A percentile compares a stretch with the other conserved stretches of the same genome.
These are phyloP conservation scores for Cercospora zeina DNA, from an alignment of 2,329 filamentous ascomycete genomes.

Conservation along the genomic window DNA sequence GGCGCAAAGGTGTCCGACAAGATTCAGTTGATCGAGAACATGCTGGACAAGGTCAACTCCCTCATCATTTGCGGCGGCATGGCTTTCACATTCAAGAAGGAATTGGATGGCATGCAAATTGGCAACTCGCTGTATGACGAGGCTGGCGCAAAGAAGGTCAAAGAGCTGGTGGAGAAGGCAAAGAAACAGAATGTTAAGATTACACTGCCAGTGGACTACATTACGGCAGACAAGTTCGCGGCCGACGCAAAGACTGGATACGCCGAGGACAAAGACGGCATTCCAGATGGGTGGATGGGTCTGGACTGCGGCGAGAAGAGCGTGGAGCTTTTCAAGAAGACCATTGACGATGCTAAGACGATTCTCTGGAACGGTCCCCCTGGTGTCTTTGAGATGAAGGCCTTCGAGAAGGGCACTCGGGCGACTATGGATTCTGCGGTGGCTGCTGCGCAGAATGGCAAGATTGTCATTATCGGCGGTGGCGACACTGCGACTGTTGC, in stretches of 20 bases:
- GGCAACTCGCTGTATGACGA: slow-evolving; percentile 92
- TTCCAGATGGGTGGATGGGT: slow-evolving; percentile 97
- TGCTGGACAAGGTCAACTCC: slow-evolving; percentile 96
- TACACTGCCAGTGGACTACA: slow-evolving; percentile 89
- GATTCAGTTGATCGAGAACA: slow-evolving; percentile 99
- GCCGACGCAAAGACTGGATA: slow-evolving; percentile 77
- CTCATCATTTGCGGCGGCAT: slow-evolving; percentile 96
- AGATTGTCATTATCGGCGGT: slow-evolving; percentile 97
- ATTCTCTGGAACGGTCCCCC: slow-evolving; percentile 99
- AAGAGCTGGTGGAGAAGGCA: slow-evolving; percentile 86
- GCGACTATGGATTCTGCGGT: slow-evolving; percentile 86
- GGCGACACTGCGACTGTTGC: slow-evolving; percentile 98
- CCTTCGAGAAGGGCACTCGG: slow-evolving; percentile 91
- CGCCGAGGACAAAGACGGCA: slow-evolving; percentile 83
- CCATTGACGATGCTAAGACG: slow-evolving; percentile 85
- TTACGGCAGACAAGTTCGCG: slow-evolving; percentile 93
- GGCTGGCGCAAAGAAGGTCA: slow-evolving; percentile 87
- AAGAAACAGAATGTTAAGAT: slow-evolving; percentile 95
- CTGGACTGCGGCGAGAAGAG: slow-evolving; percentile 91
- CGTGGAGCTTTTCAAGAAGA: slow-evolving; percentile 80
- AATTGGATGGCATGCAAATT: slow-evolving; percentile 85
- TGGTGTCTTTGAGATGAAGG: slow-evolving; percentile 96
- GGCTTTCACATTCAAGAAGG: slow-evolving; percentile 99
- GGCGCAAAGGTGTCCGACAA: slow-evolving; percentile 99
- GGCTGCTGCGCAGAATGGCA: slow-evolving; percentile 73